Evolutionary conservation across 306 rosid species (phyloP).

Genomic region (Dicorynia guianensis): DNA sequence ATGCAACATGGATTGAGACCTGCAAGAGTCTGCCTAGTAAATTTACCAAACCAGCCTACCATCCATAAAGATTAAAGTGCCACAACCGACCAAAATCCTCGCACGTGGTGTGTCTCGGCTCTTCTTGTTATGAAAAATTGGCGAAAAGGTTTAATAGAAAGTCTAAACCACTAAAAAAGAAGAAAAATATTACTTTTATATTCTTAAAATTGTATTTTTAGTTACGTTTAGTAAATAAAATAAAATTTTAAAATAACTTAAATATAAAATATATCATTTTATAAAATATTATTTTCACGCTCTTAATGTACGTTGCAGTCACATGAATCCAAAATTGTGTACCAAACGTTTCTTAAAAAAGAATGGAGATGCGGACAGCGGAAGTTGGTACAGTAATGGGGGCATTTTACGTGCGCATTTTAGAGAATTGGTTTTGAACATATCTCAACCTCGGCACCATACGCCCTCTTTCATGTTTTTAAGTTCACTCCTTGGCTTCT

Average conservation of each 20-base stretch:
- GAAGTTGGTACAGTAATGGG: conserved; percentile 21
- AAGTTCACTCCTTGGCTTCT: conserved; percentile 12
- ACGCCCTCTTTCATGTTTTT: not conserved
- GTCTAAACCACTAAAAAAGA: not conserved
- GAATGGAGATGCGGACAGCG: not conserved
- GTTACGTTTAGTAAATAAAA: too few relatives aligned
- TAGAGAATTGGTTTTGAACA: conserved; percentile 41
- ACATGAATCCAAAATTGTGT: too few relatives aligned
- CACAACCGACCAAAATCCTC: conserved; percentile 55
- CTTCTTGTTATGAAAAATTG: conserved; percentile 1
- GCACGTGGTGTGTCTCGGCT: conserved; percentile 41
- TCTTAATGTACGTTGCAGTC: too few relatives aligned
- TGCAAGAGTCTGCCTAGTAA: conserved; percentile 84
- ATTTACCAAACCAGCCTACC: conserved; percentile 17
- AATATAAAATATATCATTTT: too few relatives aligned
- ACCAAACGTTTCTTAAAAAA: too few relatives aligned
- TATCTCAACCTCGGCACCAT: conserved; percentile 33
- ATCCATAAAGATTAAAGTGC: not conserved
- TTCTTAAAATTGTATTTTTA: too few relatives aligned
- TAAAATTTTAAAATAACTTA: too few relatives aligned
- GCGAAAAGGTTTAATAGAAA: not conserved
- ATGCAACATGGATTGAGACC: conserved; percentile 86
- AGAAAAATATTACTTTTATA: too few relatives aligned
- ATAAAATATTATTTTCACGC: too few relatives aligned
- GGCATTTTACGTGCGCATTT: not conserved